phyloP scores from a whole-genome alignment of 768 basidiomycete species.

The Suillus bovinus region DNA sequence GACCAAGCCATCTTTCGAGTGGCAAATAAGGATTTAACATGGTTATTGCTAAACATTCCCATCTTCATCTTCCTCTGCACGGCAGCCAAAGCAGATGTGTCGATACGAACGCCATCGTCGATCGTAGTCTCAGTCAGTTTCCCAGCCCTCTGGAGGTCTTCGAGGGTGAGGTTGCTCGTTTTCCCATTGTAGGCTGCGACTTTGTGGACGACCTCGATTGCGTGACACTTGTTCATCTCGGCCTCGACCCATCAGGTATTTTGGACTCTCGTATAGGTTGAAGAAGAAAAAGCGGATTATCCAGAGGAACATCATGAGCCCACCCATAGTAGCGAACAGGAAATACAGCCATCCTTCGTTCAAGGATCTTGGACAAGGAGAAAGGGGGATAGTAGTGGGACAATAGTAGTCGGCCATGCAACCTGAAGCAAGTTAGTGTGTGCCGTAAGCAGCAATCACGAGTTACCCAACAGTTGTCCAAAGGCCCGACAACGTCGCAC shows the following conservation, averaged over 20 bases:
- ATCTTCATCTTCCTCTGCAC: constrained; percentile 41
- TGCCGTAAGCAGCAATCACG: constrained; percentile 13
- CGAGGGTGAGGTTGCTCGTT: constrained; percentile 47
- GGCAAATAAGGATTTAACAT: constrained; percentile 50
- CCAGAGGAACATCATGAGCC: constrained; percentile 65
- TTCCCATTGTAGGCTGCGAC: constrained; percentile 64
- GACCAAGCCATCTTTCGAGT: constrained; percentile 51
- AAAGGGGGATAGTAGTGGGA: constrained; percentile 35
- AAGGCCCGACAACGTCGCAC: constrained; percentile 50
- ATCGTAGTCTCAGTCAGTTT: constrained; percentile 15
- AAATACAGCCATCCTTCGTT: constrained; percentile 81
- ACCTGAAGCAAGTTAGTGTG: constrained; percentile 38
- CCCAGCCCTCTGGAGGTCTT: constrained; percentile 41
- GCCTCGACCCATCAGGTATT: constrained; percentile 71
- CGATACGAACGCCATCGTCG: constrained; percentile 22
- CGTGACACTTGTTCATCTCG: constrained; percentile 57
- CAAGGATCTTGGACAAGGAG: constrained; percentile 48
- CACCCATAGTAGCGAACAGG: constrained; percentile 69
- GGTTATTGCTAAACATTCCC: constrained; percentile 38
- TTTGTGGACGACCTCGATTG: constrained; percentile 60
- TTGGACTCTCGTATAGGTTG: constrained; percentile 67
- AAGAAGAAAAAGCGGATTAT: constrained; percentile 65
- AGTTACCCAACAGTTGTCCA: constrained; percentile 63
- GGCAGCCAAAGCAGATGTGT: constrained; percentile 39
- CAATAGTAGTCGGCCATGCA: constrained; percentile 79